Percentiles rank a stretch among this genome's conserved stretches.
phyloP scores from a whole-genome alignment of 768 basidiomycete species.

The Lyophyllum semitale region DNA sequence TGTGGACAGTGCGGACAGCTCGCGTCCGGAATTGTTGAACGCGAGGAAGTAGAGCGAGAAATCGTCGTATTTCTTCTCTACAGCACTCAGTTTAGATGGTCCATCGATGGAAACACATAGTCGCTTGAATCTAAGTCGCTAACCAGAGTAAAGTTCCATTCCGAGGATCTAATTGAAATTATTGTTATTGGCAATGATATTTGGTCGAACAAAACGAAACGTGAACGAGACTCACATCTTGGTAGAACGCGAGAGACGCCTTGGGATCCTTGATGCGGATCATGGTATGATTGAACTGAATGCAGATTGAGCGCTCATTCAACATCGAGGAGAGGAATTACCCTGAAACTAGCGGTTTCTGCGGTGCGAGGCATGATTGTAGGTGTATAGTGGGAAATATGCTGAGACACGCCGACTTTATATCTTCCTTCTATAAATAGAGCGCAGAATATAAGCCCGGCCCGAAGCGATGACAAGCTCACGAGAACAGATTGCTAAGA shows the following conservation, averaged over 20 bases:
- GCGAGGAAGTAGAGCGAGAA: conserved; percentile 89
- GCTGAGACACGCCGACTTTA: no score
- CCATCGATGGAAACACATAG: conserved; percentile 8
- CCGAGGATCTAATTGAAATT: conserved; percentile 51
- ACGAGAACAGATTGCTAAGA: no score
- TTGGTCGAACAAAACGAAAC: no score
- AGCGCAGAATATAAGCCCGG: no score
- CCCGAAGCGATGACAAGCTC: no score
- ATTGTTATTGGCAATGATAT: no score
- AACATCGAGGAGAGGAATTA: background rate
- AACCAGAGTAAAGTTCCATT: conserved; percentile 73
- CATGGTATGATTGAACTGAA: conserved; percentile 86
- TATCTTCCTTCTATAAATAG: no score
- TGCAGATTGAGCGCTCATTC: background rate
- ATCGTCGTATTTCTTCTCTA: conserved; percentile 56
- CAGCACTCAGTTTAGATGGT: background rate
- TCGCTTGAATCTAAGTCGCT: conserved; percentile 3
- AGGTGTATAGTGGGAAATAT: no score
- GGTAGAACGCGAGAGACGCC: conserved; percentile 79
- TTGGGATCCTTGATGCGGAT: conserved; percentile 87
- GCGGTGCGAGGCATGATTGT: conserved; percentile 59
- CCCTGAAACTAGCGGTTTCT: conserved; percentile 61
- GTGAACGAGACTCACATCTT: conserved; percentile 45
- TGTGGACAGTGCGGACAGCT: conserved; percentile 46
- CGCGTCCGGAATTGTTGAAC: conserved; percentile 61